A percentile compares a stretch with the other conserved stretches of the same genome.
Evolutionary conservation across 2,329 filamentous ascomycete species (phyloP).

Genomic region (Pyricularia sp.): DNA sequence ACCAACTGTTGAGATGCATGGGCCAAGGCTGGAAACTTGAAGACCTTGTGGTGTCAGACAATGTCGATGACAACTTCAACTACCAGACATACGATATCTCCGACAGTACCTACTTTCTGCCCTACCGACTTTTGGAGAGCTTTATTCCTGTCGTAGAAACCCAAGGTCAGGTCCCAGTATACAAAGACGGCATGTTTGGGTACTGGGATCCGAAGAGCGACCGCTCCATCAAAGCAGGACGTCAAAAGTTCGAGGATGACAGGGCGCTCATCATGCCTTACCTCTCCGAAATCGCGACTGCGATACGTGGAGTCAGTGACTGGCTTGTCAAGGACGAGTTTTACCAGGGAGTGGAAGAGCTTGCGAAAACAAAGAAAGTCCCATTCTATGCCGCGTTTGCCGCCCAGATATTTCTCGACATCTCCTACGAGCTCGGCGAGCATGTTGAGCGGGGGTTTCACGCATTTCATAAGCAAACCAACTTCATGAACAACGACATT

Average conservation of each 20-base stretch:
- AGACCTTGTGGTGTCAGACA: neutral
- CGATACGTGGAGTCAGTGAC: slow-evolving; percentile 8
- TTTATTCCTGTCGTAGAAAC: slow-evolving; percentile 9
- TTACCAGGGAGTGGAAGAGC: slow-evolving; percentile 19
- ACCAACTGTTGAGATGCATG: slow-evolving; percentile 8
- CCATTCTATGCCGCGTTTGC: slow-evolving; percentile 26
- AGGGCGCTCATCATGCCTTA: slow-evolving; percentile 18
- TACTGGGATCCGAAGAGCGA: slow-evolving; percentile 15
- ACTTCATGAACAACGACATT: slow-evolving; percentile 13
- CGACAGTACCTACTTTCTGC: slow-evolving; percentile 10
- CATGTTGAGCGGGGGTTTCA: slow-evolving; percentile 4
- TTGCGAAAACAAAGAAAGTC: slow-evolving; percentile 16
- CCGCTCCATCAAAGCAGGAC: slow-evolving; percentile 12
- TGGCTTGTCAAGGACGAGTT: slow-evolving; percentile 24
- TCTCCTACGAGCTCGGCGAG: slow-evolving; percentile 19
- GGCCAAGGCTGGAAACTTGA: slow-evolving; percentile 7
- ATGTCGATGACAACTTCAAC: slow-evolving; percentile 11
- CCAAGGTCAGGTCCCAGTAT: slow-evolving; percentile 7
- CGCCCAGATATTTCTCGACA: slow-evolving; percentile 27
- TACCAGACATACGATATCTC: slow-evolving; percentile 17
- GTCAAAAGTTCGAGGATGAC: slow-evolving; percentile 22
- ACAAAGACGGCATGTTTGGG: slow-evolving; percentile 14
- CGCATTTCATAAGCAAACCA: slow-evolving; percentile 7
- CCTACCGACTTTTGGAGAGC: slow-evolving; percentile 8
- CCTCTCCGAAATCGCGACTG: slow-evolving; percentile 19